Evolutionary conservation across 2,329 filamentous ascomycete genomes (phyloP).

Genomic region (Trichoderma harzianum): DNA sequence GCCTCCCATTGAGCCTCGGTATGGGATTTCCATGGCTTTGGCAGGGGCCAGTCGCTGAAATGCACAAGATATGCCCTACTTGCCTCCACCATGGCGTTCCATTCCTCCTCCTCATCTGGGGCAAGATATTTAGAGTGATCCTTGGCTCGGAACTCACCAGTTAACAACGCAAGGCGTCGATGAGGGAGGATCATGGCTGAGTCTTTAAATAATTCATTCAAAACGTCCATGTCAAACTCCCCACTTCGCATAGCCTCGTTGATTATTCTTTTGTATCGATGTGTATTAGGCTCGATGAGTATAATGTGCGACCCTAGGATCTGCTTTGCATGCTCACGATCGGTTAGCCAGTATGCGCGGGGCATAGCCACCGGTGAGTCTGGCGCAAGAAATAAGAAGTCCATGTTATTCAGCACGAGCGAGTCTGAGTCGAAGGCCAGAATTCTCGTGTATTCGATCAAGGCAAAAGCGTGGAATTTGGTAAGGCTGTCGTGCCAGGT

Average conservation of each 20-base stretch:
- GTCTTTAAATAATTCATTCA: not conserved
- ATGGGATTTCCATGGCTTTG: constrained; percentile 49
- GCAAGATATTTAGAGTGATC: not conserved
- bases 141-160: not conserved
- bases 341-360: not conserved
- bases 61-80: constrained; percentile 60
- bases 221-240: not conserved
- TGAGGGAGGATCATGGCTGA: not conserved
- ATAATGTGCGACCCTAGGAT: not conserved
- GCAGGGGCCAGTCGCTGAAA: constrained; percentile 69
- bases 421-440: not conserved
- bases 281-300: not conserved
- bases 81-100: constrained; percentile 47
- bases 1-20: not conserved
- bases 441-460: not conserved
- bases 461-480: not conserved
- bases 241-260: not conserved
- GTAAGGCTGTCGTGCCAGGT: not conserved
- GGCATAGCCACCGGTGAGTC: not conserved
- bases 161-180: not conserved
- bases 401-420: not conserved
- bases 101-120: constrained; percentile 42
- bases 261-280: not conserved
- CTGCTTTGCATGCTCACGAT: not conserved
- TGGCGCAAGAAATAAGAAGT: not conserved